Conservation (phyloP, 2,329 filamentous ascomycete species). For the Chalaropsis thielavioides region DNA sequence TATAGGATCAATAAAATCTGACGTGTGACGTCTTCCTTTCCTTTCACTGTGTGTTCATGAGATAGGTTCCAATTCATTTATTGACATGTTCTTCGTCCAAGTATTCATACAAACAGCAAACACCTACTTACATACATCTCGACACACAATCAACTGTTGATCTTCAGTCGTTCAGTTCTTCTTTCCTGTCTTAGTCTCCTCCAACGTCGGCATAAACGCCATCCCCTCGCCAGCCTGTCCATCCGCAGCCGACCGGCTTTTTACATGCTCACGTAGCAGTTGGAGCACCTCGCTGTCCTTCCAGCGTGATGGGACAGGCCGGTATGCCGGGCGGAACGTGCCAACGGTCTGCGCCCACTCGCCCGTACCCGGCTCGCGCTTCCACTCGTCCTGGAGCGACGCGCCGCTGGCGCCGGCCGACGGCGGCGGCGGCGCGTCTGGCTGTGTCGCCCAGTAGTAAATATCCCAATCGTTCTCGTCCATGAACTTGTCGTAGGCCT, state of each 20-base stretch:
- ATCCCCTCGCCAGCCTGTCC: conserved; percentile 32
- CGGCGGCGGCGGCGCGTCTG: conserved; percentile 42
- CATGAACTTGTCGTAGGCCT: conserved; percentile 80
- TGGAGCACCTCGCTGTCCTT: conserved; percentile 63
- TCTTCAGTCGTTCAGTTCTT: not conserved
- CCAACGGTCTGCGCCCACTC: conserved; percentile 97
- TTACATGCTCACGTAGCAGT: conserved; percentile 69
- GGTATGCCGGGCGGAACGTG: conserved; percentile 83
- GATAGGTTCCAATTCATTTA: not conserved
- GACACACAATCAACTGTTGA: not conserved
- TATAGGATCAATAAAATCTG: not conserved
- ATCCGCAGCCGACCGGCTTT: conserved; percentile 36
- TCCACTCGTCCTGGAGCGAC: conserved; percentile 22
- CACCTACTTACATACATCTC: not conserved
- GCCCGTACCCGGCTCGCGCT: conserved; percentile 35
- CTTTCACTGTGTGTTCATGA: not conserved
- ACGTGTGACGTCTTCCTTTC: not conserved
- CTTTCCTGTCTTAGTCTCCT: conserved; percentile 15
- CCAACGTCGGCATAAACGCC: conserved; percentile 43
- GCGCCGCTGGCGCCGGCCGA: conserved; percentile 22
- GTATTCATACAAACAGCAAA: not conserved
- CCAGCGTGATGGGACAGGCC: conserved; percentile 80
- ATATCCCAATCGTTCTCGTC: conserved; percentile 99
- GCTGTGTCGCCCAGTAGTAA: conserved; percentile 98
- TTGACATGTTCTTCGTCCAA: not conserved